Conservation (phyloP, 305 asterid genomes). For the Fraxinus angustifolia region DNA sequence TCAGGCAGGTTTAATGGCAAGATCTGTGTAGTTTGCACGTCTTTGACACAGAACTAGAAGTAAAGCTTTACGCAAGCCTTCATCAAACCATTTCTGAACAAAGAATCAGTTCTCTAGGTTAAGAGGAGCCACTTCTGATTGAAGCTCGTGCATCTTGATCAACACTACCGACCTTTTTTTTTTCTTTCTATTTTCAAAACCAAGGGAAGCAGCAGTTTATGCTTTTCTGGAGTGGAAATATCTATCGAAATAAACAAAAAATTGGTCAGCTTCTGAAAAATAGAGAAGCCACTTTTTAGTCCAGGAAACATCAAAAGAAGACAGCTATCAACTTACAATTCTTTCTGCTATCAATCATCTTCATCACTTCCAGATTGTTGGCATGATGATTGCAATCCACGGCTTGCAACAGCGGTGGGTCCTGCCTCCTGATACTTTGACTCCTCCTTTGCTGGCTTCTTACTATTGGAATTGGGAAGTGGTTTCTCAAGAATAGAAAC, state of each 20-base stretch:
- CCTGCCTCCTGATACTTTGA: conserved; percentile 16
- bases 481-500: conserved; percentile 48
- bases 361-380: conserved; percentile 50
- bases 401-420: conserved; percentile 12
- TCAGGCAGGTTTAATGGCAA: neutral
- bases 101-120: neutral
- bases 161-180: neutral
- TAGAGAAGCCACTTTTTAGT: neutral
- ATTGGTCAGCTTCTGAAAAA: neutral
- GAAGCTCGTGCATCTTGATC: neutral
- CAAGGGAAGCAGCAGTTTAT: neutral
- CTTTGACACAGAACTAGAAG: neutral
- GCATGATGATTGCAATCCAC: conserved; percentile 49
- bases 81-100: neutral
- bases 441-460: conserved; percentile 13
- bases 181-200: neutral
- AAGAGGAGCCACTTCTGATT: neutral
- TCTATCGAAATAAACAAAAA: neutral
- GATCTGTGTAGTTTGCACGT: neutral
- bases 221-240: neutral
- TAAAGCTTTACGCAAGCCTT: neutral
- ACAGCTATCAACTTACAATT: neutral
- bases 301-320: neutral
- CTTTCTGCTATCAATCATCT: conserved; percentile 23
- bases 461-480: conserved; percentile 16